A percentile compares a stretch with the other conserved stretches of the same genome.
These are phyloP conservation scores for Xerocomus nothofagi DNA, from an alignment of 1,284 basidiomycete genomes.

Conservation along the genomic window DNA sequence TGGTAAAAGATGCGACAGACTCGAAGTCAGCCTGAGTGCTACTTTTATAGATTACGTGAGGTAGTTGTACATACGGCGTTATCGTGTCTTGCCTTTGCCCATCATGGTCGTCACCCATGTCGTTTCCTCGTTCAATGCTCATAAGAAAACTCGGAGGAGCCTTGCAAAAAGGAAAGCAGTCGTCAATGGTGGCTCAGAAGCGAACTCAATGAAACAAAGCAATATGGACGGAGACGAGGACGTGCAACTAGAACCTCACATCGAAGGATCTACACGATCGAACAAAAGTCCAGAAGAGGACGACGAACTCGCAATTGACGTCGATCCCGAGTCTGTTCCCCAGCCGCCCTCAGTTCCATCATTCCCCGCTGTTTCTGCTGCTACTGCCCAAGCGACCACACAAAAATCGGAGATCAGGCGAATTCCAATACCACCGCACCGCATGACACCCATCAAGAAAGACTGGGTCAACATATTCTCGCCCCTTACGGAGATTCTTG, in stretches of 20 bases:
- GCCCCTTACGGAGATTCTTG: conserved; percentile 92
- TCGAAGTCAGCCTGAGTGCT: neutral
- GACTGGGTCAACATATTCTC: conserved; percentile 98
- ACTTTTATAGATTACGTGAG: conserved; percentile 22
- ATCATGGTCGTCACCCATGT: conserved; percentile 59
- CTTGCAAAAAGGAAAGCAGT: conserved; percentile 46
- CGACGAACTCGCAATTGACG: conserved; percentile 66
- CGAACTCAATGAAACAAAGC: conserved; percentile 7
- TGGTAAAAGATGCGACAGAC: conserved; percentile 6
- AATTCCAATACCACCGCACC: conserved; percentile 91
- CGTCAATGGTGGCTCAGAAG: conserved; percentile 20
- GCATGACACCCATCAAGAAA: conserved; percentile 96
- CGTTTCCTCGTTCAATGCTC: conserved; percentile 32
- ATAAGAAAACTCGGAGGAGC: conserved; percentile 58
- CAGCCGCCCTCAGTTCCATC: conserved; percentile 52
- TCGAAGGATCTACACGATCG: conserved; percentile 4
- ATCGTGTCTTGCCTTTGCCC: conserved; percentile 12
- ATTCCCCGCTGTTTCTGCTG: conserved; percentile 64
- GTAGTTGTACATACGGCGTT: neutral
- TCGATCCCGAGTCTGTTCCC: conserved; percentile 42
- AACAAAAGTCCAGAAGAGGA: conserved; percentile 37
- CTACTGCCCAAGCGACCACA: conserved; percentile 48
- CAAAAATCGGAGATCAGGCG: conserved; percentile 80
- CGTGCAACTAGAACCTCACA: conserved; percentile 33
- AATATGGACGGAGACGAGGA: conserved; percentile 35